Conservation (phyloP, 257 asterid genomes). For the Solanum microdontum region DNA sequence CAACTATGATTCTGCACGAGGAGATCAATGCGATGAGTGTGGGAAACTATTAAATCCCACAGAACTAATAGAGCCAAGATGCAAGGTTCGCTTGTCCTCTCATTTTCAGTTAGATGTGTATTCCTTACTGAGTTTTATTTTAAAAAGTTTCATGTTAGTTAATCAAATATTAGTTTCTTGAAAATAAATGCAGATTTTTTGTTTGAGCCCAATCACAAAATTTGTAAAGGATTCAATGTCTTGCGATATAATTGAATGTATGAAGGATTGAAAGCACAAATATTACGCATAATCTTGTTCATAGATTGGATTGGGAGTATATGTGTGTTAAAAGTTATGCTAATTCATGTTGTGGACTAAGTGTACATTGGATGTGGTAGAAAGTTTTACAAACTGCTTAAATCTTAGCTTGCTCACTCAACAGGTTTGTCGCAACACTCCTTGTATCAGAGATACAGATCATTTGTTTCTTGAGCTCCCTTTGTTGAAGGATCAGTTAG, state of each 20-base stretch:
- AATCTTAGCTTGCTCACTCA: slow-evolving; percentile 8
- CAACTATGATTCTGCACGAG: slow-evolving; percentile 80
- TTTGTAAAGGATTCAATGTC: not conserved
- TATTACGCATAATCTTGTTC: not conserved
- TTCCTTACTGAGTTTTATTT: not conserved
- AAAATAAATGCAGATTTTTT: not conserved
- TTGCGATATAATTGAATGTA: not conserved
- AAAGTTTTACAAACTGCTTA: not conserved
- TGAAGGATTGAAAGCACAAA: not conserved
- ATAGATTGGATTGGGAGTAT: not conserved
- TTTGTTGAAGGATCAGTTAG: slow-evolving; percentile 57
- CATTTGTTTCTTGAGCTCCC: slow-evolving; percentile 96
- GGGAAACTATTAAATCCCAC: slow-evolving; percentile 84
- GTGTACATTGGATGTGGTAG: not conserved
- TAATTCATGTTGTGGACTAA: not conserved
- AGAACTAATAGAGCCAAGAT: slow-evolving; percentile 72
- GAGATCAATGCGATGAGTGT: slow-evolving; percentile 91
- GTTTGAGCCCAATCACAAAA: not conserved
- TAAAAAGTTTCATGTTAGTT: not conserved
- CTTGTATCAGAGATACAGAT: slow-evolving; percentile 58
- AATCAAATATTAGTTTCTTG: not conserved
- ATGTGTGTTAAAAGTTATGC: not conserved
- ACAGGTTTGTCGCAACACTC: slow-evolving; percentile 61
- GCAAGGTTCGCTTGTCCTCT: slow-evolving; percentile 51
- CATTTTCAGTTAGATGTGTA: not conserved